Conservation (phyloP, 139 green algal genomes). For the Volvox reticuliferus region DNA sequence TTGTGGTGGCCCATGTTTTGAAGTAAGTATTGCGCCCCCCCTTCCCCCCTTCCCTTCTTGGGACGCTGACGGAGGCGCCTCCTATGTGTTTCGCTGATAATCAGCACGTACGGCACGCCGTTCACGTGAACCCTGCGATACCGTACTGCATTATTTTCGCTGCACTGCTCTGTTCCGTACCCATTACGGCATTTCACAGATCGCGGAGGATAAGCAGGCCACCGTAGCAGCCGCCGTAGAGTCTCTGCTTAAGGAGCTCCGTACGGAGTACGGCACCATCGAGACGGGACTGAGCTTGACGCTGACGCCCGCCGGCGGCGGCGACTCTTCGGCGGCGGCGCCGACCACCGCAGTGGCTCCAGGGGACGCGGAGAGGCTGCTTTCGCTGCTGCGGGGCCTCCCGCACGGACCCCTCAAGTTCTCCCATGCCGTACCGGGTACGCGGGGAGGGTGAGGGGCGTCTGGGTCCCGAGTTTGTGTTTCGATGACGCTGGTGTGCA, state of each 20-base stretch:
- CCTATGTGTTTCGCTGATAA: no score
- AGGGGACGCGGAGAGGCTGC: slow-evolving; percentile 48
- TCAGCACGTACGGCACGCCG: no score
- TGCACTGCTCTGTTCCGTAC: no score
- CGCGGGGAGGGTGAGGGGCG: background rate
- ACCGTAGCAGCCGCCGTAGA: slow-evolving; percentile 38
- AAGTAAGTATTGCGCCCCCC: no score
- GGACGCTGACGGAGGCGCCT: no score
- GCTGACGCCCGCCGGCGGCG: background rate
- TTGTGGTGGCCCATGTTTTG: no score
- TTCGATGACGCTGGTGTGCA: no score
- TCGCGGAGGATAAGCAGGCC: slow-evolving; percentile 9
- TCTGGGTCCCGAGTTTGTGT: no score
- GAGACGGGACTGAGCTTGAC: slow-evolving; percentile 61
- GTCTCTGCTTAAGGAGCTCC: slow-evolving; percentile 20
- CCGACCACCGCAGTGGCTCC: slow-evolving; percentile 35
- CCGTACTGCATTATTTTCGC: no score
- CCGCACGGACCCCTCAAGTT: slow-evolving; percentile 80
- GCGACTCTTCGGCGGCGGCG: background rate
- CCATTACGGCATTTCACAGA: slow-evolving; percentile 39
- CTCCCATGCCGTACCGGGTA: slow-evolving; percentile 71
- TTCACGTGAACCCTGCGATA: no score
- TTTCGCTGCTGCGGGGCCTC: slow-evolving; percentile 68
- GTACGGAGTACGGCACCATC: slow-evolving; percentile 69
- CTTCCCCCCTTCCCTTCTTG: no score